Evolutionary conservation across 257 asterid species (phyloP).

Genomic region (Scutellaria minor): DNA sequence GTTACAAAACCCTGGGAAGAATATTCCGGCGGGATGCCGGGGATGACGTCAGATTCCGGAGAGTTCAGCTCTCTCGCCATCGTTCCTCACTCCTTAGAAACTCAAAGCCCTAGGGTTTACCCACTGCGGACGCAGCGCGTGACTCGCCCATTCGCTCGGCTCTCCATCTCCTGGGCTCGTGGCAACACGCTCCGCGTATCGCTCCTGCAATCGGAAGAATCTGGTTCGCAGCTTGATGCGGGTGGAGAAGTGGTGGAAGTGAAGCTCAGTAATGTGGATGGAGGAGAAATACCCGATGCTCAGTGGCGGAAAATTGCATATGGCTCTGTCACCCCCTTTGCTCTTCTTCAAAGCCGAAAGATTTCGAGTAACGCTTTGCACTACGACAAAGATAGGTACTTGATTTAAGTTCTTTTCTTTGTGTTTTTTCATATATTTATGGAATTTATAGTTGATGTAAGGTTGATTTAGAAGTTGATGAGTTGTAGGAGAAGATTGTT

Average conservation of each 20-base stretch:
- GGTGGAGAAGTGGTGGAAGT: conserved; percentile 83
- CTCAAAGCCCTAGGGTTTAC: conserved; percentile 46
- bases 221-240: conserved; percentile 32
- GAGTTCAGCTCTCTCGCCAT: conserved; percentile 50
- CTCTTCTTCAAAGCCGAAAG: conserved; percentile 86
- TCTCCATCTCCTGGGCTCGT: conserved; percentile 85
- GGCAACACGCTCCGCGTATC: conserved; percentile 90
- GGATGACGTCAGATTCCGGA: conserved; percentile 58
- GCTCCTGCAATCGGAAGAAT: conserved; percentile 48
- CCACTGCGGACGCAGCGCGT: conserved; percentile 62
- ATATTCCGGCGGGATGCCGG: conserved; percentile 77
- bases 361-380: conserved; percentile 48
- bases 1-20: conserved; percentile 39
- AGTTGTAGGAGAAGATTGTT: neutral
- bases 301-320: conserved; percentile 82
- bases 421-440: neutral
- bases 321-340: conserved; percentile 92
- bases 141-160: conserved; percentile 56
- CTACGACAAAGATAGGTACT: conserved; percentile 66
- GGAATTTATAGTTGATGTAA: neutral
- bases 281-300: conserved; percentile 61
- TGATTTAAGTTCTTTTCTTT: conserved; percentile 9
- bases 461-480: conserved; percentile 25
- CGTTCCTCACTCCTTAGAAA: conserved; percentile 49
- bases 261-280: conserved; percentile 56